Evolutionary conservation across 176 grass and related monocot genomes (phyloP).

Genomic region (Triticum turgidum): DNA sequence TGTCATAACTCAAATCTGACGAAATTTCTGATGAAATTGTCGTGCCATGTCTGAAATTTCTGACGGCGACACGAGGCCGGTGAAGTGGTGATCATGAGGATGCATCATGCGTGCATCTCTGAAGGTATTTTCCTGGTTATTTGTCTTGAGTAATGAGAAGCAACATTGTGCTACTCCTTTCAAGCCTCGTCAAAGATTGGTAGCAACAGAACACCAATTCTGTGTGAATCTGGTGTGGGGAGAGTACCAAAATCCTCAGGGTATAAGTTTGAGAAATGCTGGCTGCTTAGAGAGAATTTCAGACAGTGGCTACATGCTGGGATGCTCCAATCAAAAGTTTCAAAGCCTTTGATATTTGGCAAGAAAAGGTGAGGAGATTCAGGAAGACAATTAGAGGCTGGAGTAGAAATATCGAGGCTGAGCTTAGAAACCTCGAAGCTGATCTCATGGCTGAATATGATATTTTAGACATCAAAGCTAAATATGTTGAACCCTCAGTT

Average conservation of each 20-base stretch:
- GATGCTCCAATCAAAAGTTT: no score
- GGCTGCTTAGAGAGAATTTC: neutral
- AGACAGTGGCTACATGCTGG: neutral
- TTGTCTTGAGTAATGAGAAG: neutral
- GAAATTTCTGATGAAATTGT: neutral
- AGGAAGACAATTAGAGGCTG: neutral
- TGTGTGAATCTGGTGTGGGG: neutral
- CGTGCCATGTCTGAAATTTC: neutral
- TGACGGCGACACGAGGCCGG: neutral
- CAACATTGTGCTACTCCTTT: neutral
- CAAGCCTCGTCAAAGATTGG: neutral
- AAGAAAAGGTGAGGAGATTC: neutral
- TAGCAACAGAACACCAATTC: neutral
- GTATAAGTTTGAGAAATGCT: neutral
- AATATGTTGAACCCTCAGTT: neutral
- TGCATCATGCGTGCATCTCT: neutral
- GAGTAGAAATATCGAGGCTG: neutral
- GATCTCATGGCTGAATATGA: neutral
- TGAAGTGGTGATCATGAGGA: neutral
- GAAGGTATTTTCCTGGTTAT: neutral
- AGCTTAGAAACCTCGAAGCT: neutral
- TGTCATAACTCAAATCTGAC: neutral
- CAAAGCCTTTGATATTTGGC: no score
- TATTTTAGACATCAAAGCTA: neutral
- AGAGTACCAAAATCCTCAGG: neutral